phyloP scores from a whole-genome alignment of 1,284 basidiomycete species.

The Ustilago vetiveriae region DNA sequence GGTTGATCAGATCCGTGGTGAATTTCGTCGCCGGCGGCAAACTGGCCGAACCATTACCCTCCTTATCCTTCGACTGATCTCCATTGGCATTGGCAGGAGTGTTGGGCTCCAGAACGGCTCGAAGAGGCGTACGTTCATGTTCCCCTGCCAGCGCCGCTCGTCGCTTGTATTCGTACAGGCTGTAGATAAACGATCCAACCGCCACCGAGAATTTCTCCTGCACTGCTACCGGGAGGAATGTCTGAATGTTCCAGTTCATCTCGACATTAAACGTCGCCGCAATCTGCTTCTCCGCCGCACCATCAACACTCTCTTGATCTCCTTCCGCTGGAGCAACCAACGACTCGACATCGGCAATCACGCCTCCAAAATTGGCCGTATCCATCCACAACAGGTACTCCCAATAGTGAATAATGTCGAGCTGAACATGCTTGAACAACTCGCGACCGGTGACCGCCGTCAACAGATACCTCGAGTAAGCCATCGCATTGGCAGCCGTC shows the following conservation, averaged over 20 bases:
- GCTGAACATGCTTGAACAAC: constrained; percentile 90
- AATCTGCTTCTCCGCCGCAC: constrained; percentile 71
- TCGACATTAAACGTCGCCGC: constrained; percentile 69
- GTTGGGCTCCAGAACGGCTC: constrained; percentile 73
- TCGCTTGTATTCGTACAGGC: constrained; percentile 81
- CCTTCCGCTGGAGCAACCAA: constrained; percentile 13
- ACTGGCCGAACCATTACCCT: constrained; percentile 71
- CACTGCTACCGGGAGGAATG: constrained; percentile 85
- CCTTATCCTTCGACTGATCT: not conserved
- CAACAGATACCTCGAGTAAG: constrained; percentile 91
- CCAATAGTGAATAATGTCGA: constrained; percentile 89
- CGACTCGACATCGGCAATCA: constrained; percentile 72
- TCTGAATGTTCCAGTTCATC: constrained; percentile 94
- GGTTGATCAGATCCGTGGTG: constrained; percentile 70
- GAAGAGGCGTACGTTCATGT: constrained; percentile 76
- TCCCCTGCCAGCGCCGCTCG: constrained; percentile 70
- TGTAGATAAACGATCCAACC: constrained; percentile 85
- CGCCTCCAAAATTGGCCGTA: constrained; percentile 88
- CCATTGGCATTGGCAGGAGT: constrained; percentile 21
- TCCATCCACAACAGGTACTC: constrained; percentile 97
- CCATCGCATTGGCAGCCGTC: constrained; percentile 86
- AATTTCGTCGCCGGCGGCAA: constrained; percentile 71
- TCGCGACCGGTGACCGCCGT: constrained; percentile 93
- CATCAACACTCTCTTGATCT: no score
- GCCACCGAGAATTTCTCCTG: constrained; percentile 81